Base-by-base conservation (phyloP, 345 rosid species). In the Euclidium syriacum region DNA sequence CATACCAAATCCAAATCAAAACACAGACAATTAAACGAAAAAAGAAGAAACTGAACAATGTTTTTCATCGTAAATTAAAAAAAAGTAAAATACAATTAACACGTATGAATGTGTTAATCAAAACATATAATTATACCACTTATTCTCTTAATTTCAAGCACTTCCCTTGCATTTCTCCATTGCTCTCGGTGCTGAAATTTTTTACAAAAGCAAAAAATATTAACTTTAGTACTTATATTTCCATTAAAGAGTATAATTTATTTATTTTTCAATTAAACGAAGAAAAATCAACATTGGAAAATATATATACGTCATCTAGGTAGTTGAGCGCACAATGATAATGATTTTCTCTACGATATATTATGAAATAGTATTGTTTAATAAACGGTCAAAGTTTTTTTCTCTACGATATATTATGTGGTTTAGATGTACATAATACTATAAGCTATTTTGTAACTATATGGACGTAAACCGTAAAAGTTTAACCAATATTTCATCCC, bases 81-180 rank as follows among this genome's bases (percentile, higher is more conserved):
- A 52, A 65, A 51, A 20, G 48, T 11, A 52, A 66, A 10, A 26
- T 16, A 57, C 42, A 58, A 62, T 41, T 62, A 80, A 71, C 75
- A 73, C 76, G 3, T 36, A 72, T 58, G 25, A 54, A 12, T 51
- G 73, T 54, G 72, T 49, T 72, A 54, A 74, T 64, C 29, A 68
- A 63, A n/a, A 56, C 41, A 56, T 57, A 42, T 38, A 40, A 58
- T 56, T 25, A 38, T 61, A 47, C 68, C 68, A 23, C 47, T 47
- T 41, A 24, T 5, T 16, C 29, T 35, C 11, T 7, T 3, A 18
- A 32, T 40, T 61, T 81, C 63, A 84, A 77, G 76, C 80, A 63
- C 78, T 80, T 67, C 73, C 81, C 83, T 84, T 86, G 84, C 87
- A 73, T 67, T 88, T 88, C 79, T 81, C 90, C 90, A 79, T 78